Evolutionary conservation across 192 early-diverging fungal genomes (phyloP).

Genomic region (Gigaspora rosea): DNA sequence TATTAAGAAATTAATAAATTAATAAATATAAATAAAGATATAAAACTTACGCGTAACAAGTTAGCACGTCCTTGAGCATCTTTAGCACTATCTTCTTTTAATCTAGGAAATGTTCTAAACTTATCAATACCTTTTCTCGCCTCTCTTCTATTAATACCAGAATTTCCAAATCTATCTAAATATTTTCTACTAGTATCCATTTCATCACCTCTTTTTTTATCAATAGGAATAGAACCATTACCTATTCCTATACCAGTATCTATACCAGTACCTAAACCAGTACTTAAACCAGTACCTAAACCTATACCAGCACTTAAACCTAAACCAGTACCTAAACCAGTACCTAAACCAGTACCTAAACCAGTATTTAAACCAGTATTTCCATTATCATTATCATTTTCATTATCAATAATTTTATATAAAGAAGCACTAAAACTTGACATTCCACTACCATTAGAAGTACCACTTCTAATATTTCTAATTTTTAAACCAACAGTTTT

Average conservation of each 20-base stretch:
- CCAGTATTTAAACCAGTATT: no score
- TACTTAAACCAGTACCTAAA: no score
- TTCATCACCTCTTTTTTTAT: no score
- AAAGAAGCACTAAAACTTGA: not conserved
- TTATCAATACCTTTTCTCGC: no score
- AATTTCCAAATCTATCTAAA: no score
- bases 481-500: constrained; percentile 59
- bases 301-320: no score
- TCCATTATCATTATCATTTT: no score
- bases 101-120: not conserved
- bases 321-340: no score
- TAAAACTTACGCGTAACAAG: constrained; percentile 2
- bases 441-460: not conserved
- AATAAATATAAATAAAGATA: not conserved
- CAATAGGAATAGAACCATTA: not conserved
- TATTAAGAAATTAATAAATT: not conserved
- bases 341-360: no score
- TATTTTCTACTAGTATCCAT: no score
- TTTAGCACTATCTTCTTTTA: not conserved
- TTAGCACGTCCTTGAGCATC: constrained; percentile 17
- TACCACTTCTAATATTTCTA: constrained; percentile 11
- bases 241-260: not conserved
- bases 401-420: not conserved
- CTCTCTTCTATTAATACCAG: no score
- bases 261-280: not conserved